These are phyloP conservation scores for Nakazawaea molendinolei DNA, from an alignment of 805 yeast species.

Conservation along the genomic window DNA sequence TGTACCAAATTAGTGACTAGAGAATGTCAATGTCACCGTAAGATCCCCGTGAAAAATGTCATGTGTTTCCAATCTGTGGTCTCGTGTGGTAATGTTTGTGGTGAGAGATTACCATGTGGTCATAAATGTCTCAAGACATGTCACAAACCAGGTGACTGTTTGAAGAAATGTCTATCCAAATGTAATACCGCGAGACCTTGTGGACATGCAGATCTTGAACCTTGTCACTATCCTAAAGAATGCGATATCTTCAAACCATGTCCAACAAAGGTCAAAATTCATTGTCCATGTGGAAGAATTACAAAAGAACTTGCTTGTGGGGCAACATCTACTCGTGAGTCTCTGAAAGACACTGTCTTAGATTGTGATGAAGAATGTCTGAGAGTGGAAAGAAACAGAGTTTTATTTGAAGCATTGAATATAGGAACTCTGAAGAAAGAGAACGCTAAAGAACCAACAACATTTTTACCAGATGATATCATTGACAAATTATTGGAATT, in stretches of 20 bases:
- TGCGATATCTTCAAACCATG: conserved; percentile 53
- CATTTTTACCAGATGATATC: conserved; percentile 14
- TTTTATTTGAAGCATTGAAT: conserved; percentile 57
- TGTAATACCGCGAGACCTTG: conserved; percentile 58
- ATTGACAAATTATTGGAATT: conserved; percentile 18
- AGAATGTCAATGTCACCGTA: conserved; percentile 56
- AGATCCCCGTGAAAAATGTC: conserved; percentile 44
- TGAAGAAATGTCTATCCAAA: conserved; percentile 44
- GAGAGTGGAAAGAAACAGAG: conserved; percentile 48
- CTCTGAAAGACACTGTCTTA: conserved; percentile 31
- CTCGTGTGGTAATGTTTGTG: conserved; percentile 66
- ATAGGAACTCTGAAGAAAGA: conserved; percentile 20
- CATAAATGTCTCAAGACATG: conserved; percentile 51
- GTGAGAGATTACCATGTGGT: conserved; percentile 39
- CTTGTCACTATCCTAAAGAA: conserved; percentile 55
- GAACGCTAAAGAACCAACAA: conserved; percentile 6
- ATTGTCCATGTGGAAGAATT: conserved; percentile 63
- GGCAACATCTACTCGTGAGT: conserved; percentile 30
- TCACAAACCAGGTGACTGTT: conserved; percentile 55
- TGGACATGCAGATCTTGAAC: conserved; percentile 57
- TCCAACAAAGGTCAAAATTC: conserved; percentile 37
- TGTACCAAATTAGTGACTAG: conserved; percentile 61
- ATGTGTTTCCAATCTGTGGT: conserved; percentile 64
- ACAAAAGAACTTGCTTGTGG: conserved; percentile 48
- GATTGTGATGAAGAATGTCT: conserved; percentile 72